Base-by-base conservation (phyloP, 345 rosid species). In the Melaleuca alternifolia region DNA sequence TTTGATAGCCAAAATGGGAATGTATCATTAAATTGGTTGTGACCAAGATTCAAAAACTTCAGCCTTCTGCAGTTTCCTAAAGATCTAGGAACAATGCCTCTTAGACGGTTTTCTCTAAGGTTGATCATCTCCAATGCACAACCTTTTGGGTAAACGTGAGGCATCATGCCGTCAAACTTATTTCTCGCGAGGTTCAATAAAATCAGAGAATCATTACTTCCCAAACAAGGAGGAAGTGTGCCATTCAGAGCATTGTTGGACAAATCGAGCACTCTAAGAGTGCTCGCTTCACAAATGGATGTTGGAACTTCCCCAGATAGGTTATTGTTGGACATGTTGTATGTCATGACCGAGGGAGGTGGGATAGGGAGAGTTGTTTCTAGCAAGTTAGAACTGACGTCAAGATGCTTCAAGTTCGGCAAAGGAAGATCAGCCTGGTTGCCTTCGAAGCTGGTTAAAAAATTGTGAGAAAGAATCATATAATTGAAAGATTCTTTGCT, bases 401-500 rank as follows among this genome's bases (percentile, higher is more conserved):
- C 24, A 2, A 33, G 6, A 33, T 33, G 16, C 12, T 0, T 0
- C 46, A 30, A 33, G 6, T 16, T 65, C 11, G 77, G 77, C 12
- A 33, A 65, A 33, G 11, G 46, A 65, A 16, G 24, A 33, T 65
- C 0, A 0, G 3, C 33, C 1, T 16, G 11, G 77, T 65, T 65
- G 1, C 1, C 33, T 65, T 65, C 1, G 0, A 65, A 65, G 46
- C 77, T 1, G 1, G 6, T 65, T 4, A 65, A 30, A 4, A 33
- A 12, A 65, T 65, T 65, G 12, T 33, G 0, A 65, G 24, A 65
- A 65, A 65, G 24, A 65, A 4, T 2, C 3, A 65, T 5, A 3
- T 0, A 1, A 0, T 0, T 0, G 1, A 65, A 44, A 30, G 44
- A 65, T 30, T 30, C 77, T 30, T 30, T 65, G 23, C 6, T 15